Evolutionary conservation across 148 eudicot genomes (phyloP), one percentile per base, ranked within the genome.

Genomic region (Persicaria maculosa): DNA sequence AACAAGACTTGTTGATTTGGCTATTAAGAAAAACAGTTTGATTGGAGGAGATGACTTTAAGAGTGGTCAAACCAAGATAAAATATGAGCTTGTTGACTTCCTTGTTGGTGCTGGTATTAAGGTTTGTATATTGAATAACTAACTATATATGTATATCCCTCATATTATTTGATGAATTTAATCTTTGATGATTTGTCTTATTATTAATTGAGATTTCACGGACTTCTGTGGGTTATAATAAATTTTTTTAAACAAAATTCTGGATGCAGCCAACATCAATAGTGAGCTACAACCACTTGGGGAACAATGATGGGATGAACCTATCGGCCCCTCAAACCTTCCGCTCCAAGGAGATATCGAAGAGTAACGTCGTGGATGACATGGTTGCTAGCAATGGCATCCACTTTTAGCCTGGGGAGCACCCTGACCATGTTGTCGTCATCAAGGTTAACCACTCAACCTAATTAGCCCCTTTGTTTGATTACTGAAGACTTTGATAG

Each of bases 251-350:
- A 15, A 72, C 74, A 76, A 44, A 57, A 46, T 10, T 20, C 4
- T 9, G 19, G 12, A 53, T 73, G 78, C 85, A 93, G 98, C 98
- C 97, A 68, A 95, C 97, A 14, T 95, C 98, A 8, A 95, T 95
- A 11, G 98, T 95, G 81, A 95, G 98, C 90, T 95, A 95, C 82
- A 95, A 95, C 77, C 98, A 95, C 76, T 80, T 95, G 86, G 98
- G 98, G n/a, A 95, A 95, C 93, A 95, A 95, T 72, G 98, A 95
- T 20, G 98, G 98, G 10, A 95, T 95, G 98, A 95, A 95, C 80
- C 84, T 95, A n/a, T 95, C 98, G 2, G 98, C 98, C n/a, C 98
- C 98, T 25, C 97, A 95, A 75, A 95, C 98, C 2, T 95, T 95
- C 81, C 89, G 98, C 45, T 95, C 98, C 61, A 95, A 95, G 74